phyloP scores from a whole-genome alignment of 306 rosid genomes.

The Casuarina cunninghamiana region DNA sequence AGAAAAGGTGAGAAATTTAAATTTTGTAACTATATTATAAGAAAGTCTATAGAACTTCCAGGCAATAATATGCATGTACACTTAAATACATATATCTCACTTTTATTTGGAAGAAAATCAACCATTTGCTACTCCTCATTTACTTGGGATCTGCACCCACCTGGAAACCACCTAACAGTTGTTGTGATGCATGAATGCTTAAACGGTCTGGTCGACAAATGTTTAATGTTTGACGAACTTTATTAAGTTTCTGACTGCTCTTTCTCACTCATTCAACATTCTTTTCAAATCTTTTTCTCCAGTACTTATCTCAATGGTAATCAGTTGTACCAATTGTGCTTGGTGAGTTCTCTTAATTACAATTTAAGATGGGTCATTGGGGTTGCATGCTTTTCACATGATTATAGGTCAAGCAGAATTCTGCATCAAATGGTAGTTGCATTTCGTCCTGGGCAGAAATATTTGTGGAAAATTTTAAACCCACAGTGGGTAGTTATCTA shows the following conservation, averaged over 20 bases:
- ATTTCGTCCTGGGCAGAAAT: not conserved
- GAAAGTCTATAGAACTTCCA: not conserved
- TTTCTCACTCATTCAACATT: not conserved
- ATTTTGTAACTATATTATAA: not conserved
- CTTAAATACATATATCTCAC: no score
- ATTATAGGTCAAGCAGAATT: not conserved
- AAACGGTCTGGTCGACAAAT: constrained; percentile 15
- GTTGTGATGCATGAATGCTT: constrained; percentile 22
- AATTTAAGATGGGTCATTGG: not conserved
- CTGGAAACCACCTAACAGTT: constrained; percentile 16
- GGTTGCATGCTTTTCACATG: not conserved
- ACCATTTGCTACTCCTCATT: not conserved
- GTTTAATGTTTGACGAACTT: not conserved
- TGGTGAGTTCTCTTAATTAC: constrained; percentile 22
- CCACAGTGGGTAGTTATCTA: not conserved
- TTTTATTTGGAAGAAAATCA: not conserved
- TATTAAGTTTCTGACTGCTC: constrained; percentile 1
- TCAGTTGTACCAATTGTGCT: not conserved
- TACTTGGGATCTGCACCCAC: constrained; percentile 3
- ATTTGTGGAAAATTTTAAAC: not conserved
- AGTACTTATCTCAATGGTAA: not conserved
- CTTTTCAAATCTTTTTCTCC: not conserved
- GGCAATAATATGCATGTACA: not conserved
- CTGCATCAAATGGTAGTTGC: not conserved
- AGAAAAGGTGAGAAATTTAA: not conserved